phyloP scores from a whole-genome alignment of 176 grass and related monocot genomes.

The Tillandsia fasciculata region DNA sequence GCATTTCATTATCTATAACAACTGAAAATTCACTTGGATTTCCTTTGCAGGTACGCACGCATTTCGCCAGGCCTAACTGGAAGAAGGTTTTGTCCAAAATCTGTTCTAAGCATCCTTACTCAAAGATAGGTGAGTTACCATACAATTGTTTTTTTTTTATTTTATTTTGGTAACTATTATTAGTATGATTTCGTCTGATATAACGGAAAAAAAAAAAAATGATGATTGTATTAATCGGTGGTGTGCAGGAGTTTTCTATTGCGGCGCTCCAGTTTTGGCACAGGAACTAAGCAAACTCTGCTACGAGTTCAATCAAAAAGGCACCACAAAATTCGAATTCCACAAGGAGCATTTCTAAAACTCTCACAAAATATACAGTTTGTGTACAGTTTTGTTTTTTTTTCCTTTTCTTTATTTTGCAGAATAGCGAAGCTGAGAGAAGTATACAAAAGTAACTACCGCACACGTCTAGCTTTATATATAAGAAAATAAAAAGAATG shows the following conservation, averaged over 20 bases:
- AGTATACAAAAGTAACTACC: background rate
- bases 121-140: constrained; percentile 74
- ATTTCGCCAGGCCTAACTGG: constrained; percentile 99
- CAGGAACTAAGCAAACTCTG: constrained; percentile 91
- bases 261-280: constrained; percentile 78
- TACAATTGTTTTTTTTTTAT: background rate
- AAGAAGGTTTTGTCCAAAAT: constrained; percentile 93
- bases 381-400: constrained; percentile 33
- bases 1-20: background rate
- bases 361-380: constrained; percentile 30
- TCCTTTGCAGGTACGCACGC: constrained; percentile 72
- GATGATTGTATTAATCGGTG: constrained; percentile 16
- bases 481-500: too few species aligned
- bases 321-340: constrained; percentile 80
- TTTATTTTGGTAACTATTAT: too few species aligned
- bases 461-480: too few species aligned
- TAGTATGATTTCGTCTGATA: background rate
- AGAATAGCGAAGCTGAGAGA: constrained; percentile 4
- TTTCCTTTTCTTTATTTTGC: background rate
- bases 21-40: background rate
- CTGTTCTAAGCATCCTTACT: constrained; percentile 64
- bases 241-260: constrained; percentile 91
- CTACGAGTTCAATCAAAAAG: constrained; percentile 80
- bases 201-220: background rate
- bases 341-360: constrained; percentile 95